phyloP scores from a whole-genome alignment of 202 grass and related monocot genomes.

The Cymbopogon flexuosus region DNA sequence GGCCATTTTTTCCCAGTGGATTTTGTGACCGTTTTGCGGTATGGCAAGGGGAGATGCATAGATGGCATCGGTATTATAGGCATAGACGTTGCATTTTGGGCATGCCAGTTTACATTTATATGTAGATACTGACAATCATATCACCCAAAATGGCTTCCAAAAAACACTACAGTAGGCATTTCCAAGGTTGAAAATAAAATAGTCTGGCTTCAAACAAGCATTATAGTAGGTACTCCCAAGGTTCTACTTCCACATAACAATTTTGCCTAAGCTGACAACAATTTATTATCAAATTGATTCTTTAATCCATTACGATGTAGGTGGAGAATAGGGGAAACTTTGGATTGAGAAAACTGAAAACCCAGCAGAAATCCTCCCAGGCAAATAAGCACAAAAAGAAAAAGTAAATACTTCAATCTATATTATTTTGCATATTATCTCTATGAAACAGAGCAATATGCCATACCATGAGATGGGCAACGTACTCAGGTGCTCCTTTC shows the following conservation, averaged over 20 bases:
- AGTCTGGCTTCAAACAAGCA: constrained; percentile 11
- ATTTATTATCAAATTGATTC: neutral
- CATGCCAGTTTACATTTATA: constrained; percentile 4
- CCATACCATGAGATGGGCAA: neutral
- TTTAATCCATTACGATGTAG: neutral
- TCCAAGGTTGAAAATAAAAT: constrained; percentile 27
- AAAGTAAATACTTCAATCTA: neutral
- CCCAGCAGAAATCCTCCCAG: neutral
- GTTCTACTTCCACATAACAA: neutral
- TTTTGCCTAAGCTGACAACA: constrained; percentile 8
- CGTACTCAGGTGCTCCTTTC: neutral
- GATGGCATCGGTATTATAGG: constrained; percentile 41
- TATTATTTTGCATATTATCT: neutral
- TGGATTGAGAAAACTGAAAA: neutral
- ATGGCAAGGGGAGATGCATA: neutral
- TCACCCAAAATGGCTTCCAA: constrained; percentile 4
- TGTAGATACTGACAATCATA: constrained; percentile 28
- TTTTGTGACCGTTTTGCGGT: constrained; percentile 11
- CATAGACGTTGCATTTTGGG: constrained; percentile 3
- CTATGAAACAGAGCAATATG: neutral
- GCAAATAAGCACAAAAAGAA: neutral
- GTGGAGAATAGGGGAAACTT: neutral
- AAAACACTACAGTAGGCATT: constrained; percentile 21
- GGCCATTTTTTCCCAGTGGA: constrained; percentile 30
- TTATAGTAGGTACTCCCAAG: constrained; percentile 17